Evolutionary conservation across 2,329 filamentous ascomycete genomes (phyloP).

Genomic region (Penicillium hordei): DNA sequence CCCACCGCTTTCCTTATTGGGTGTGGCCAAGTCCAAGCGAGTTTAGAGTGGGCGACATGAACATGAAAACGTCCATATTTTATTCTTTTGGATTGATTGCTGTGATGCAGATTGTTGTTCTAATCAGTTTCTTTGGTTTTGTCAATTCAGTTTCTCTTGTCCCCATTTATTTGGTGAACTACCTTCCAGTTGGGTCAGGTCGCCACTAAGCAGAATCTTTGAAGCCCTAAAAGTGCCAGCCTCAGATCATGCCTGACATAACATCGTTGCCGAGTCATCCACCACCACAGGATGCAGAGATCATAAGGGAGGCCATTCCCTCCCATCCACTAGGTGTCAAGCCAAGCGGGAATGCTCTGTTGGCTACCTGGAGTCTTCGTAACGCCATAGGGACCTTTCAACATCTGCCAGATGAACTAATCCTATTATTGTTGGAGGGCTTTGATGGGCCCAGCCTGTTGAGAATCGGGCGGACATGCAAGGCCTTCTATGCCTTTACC

Average conservation of each 20-base stretch:
- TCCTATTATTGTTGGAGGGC: slow-evolving; percentile 72
- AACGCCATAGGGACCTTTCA: slow-evolving; percentile 64
- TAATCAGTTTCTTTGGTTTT: slow-evolving; percentile 13
- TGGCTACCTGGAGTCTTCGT: slow-evolving; percentile 65
- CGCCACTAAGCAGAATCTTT: slow-evolving; percentile 16
- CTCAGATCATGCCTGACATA: slow-evolving; percentile 35
- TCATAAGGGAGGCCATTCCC: slow-evolving; percentile 58
- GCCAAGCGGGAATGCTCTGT: slow-evolving; percentile 80
- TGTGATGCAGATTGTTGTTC: background rate
- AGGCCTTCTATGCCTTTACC: slow-evolving; percentile 81
- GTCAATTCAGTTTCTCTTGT: slow-evolving; percentile 16
- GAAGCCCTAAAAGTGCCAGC: slow-evolving; percentile 23
- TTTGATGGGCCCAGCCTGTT: slow-evolving; percentile 65
- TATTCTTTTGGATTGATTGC: slow-evolving; percentile 3
- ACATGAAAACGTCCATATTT: background rate
- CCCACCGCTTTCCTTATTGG: slow-evolving; percentile 21
- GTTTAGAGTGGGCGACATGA: slow-evolving; percentile 2
- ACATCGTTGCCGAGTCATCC: slow-evolving; percentile 29
- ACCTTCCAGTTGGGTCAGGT: slow-evolving; percentile 8
- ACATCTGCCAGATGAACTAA: slow-evolving; percentile 74
- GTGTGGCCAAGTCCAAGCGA: slow-evolving; percentile 19
- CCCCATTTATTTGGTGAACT: slow-evolving; percentile 17
- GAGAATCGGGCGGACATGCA: slow-evolving; percentile 73
- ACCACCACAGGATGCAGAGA: slow-evolving; percentile 16
- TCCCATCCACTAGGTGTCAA: slow-evolving; percentile 81